Percentiles rank a stretch among this genome's conserved stretches.
Evolutionary conservation across 495 filamentous ascomycete species (phyloP).

Genomic region (Cairneyella variabilis): DNA sequence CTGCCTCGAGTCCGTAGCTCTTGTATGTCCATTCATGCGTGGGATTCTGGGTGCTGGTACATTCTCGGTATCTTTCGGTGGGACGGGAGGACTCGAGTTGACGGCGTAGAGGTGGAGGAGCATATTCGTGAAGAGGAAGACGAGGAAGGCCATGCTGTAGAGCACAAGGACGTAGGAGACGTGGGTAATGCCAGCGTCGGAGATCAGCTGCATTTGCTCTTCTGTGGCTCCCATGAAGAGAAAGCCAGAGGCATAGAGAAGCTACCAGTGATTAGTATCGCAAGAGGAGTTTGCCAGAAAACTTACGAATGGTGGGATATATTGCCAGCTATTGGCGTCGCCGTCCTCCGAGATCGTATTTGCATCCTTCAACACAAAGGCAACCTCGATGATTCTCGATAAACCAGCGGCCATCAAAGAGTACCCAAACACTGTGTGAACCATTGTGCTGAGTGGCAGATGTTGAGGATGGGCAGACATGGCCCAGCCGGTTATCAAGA

Average conservation of each 20-base stretch:
- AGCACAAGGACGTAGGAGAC: conserved; percentile 89
- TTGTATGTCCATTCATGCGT: conserved; percentile 52
- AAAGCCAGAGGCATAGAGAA: conserved; percentile 91
- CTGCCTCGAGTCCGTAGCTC: conserved; percentile 38
- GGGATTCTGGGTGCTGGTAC: conserved; percentile 5
- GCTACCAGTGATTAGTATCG: conserved; percentile 37
- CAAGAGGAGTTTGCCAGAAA: not conserved
- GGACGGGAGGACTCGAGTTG: conserved; percentile 29
- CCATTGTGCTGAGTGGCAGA: conserved; percentile 77
- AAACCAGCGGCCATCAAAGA: conserved; percentile 88
- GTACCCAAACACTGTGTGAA: conserved; percentile 91
- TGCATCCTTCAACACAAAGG: conserved; percentile 77
- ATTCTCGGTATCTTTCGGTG: conserved; percentile 23
- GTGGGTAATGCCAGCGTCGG: conserved; percentile 70
- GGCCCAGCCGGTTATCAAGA: conserved; percentile 89
- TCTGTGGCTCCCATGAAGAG: conserved; percentile 97
- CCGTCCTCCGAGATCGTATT: conserved; percentile 52
- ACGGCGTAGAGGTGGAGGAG: conserved; percentile 80
- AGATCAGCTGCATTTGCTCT: conserved; percentile 83
- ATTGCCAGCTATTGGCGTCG: conserved; percentile 84
- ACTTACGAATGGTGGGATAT: conserved; percentile 85
- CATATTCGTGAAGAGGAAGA: conserved; percentile 86
- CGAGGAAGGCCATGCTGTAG: conserved; percentile 82
- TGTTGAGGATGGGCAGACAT: conserved; percentile 88
- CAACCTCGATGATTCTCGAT: conserved; percentile 84